Evolutionary conservation across 495 filamentous ascomycete species (phyloP).

Genomic region (Aspergillus indologenus): DNA sequence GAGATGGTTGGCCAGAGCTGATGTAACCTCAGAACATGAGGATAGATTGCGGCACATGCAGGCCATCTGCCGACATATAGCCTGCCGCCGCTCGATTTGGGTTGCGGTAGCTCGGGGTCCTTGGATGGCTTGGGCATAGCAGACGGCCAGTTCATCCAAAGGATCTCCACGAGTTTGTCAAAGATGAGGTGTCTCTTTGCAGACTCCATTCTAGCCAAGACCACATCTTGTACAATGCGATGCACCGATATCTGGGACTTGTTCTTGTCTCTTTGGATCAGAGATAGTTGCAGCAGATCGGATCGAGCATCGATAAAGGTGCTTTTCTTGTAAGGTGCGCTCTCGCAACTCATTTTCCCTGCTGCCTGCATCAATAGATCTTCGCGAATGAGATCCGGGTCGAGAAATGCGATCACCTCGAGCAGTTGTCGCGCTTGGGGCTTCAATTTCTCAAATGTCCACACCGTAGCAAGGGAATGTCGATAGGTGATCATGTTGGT

Average conservation of each 20-base stretch:
- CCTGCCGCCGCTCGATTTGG: slow-evolving; percentile 17
- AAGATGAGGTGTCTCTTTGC: slow-evolving; percentile 16
- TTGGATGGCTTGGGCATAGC: slow-evolving; percentile 23
- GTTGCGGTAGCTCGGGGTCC: slow-evolving; percentile 20
- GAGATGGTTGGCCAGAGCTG: slow-evolving; percentile 17
- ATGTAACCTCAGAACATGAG: slow-evolving; percentile 22
- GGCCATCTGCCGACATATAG: slow-evolving; percentile 16
- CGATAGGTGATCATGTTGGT: slow-evolving; percentile 21
- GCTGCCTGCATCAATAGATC: slow-evolving; percentile 22
- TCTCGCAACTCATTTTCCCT: background rate
- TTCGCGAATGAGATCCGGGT: slow-evolving; percentile 33
- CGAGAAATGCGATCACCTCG: slow-evolving; percentile 32
- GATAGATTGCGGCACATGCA: slow-evolving; percentile 25
- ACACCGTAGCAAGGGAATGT: slow-evolving; percentile 34
- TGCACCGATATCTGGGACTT: slow-evolving; percentile 26
- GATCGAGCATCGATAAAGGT: slow-evolving; percentile 5
- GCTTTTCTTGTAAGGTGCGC: slow-evolving; percentile 1
- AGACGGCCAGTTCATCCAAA: slow-evolving; percentile 23
- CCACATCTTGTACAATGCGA: slow-evolving; percentile 32
- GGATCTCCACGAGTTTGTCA: slow-evolving; percentile 15
- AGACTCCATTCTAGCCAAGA: slow-evolving; percentile 20
- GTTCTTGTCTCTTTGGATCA: slow-evolving; percentile 21
- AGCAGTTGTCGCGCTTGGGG: slow-evolving; percentile 21
- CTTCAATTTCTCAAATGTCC: slow-evolving; percentile 34
- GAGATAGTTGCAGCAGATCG: slow-evolving; percentile 16